A percentile compares a stretch with the other conserved stretches of the same genome.
Evolutionary conservation across 495 filamentous ascomycete genomes (phyloP).

Genomic region (Penicillium verhagenii): DNA sequence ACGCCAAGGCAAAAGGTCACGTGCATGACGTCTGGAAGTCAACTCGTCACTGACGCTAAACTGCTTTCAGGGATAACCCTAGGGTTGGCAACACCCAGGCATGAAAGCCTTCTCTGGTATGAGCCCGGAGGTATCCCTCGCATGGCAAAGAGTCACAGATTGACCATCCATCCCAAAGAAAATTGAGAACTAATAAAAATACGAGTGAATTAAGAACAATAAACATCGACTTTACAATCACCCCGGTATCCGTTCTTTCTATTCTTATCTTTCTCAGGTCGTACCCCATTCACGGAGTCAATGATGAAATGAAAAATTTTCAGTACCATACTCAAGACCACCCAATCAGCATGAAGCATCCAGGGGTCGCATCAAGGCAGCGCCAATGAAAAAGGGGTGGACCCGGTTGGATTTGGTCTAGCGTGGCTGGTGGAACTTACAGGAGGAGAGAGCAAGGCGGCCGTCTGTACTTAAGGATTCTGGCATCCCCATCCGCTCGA

Average conservation of each 20-base stretch:
- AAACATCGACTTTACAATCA: neutral
- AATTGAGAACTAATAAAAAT: too few species aligned
- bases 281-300: neutral
- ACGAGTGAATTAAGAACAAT: too few species aligned
- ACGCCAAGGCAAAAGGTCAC: neutral
- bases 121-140: slow-evolving; percentile 12
- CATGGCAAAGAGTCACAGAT: neutral
- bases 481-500: slow-evolving; percentile 42
- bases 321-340: neutral
- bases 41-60: slow-evolving; percentile 8
- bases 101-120: slow-evolving; percentile 5
- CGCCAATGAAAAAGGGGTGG: slow-evolving; percentile 31
- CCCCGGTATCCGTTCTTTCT: neutral
- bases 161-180: neutral
- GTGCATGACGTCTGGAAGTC: slow-evolving; percentile 9
- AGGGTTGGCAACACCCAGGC: slow-evolving; percentile 9
- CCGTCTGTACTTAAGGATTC: slow-evolving; percentile 54
- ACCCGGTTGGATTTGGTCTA: slow-evolving; percentile 37
- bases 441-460: slow-evolving; percentile 38
- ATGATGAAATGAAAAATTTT: slow-evolving; percentile 7
- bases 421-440: slow-evolving; percentile 42
- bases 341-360: slow-evolving; percentile 33
- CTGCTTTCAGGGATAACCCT: slow-evolving; percentile 10
- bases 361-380: neutral
- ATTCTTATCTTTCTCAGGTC: slow-evolving; percentile 2